phyloP scores from a whole-genome alignment of 371 early-diverging fungal species.

The Mortierella sp. region DNA sequence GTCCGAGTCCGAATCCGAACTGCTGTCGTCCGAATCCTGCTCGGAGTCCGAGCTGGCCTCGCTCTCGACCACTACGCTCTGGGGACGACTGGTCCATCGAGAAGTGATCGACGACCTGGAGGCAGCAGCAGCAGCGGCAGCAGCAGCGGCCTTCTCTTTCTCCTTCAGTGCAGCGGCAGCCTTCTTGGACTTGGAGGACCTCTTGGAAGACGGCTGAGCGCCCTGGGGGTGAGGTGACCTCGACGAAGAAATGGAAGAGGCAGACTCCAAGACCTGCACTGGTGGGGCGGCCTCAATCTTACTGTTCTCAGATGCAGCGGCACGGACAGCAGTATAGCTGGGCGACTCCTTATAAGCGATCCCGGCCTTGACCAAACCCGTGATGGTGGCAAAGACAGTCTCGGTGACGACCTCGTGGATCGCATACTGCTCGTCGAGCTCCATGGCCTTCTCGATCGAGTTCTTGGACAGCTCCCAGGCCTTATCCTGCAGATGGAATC shows the following conservation, averaged over 20 bases:
- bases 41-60: conserved; percentile 18
- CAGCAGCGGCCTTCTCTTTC: conserved; percentile 3
- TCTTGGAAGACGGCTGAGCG: neutral
- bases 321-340: conserved; percentile 50
- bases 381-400: conserved; percentile 64
- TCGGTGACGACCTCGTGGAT: conserved; percentile 69
- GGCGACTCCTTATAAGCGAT: conserved; percentile 74
- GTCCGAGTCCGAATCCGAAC: conserved; percentile 24
- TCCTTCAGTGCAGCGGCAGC: neutral
- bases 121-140: neutral
- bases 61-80: conserved; percentile 14
- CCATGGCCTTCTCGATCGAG: conserved; percentile 65
- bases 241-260: neutral
- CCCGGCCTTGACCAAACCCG: conserved; percentile 71
- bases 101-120: neutral
- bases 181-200: conserved; percentile 16
- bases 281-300: neutral
- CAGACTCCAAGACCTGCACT: neutral
- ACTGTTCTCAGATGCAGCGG: conserved; percentile 7
- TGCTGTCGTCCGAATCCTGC: conserved; percentile 17
- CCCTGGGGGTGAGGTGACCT: conserved; percentile 29
- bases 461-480: conserved; percentile 65
- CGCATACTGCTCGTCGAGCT: conserved; percentile 71
- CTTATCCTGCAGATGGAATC: conserved; percentile 65
- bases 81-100: neutral